phyloP scores from a whole-genome alignment of 75 land plant species.

The Sequoiadendron giganteum region DNA sequence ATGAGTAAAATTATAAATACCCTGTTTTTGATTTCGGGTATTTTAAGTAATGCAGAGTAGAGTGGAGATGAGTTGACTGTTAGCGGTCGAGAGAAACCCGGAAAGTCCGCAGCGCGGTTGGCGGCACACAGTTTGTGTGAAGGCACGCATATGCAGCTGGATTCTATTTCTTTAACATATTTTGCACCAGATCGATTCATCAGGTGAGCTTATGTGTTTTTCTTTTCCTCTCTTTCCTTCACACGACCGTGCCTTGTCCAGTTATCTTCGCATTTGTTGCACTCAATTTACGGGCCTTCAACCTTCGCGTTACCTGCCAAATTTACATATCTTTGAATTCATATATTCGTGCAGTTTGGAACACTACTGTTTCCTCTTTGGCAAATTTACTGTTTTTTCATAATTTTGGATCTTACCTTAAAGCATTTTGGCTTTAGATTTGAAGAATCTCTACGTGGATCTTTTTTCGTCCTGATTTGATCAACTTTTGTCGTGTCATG shows the following conservation, averaged over 20 bases:
- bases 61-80: constrained; percentile 2
- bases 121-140: constrained; percentile 1
- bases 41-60: neutral
- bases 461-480: neutral
- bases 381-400: neutral
- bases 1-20: too few species aligned
- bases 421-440: neutral
- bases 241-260: neutral
- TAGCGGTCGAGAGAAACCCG: constrained; percentile 8
- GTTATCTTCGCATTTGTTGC: neutral
- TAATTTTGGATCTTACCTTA: neutral
- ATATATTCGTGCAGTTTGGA: neutral
- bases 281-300: neutral
- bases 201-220: neutral
- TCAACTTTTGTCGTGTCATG: neutral
- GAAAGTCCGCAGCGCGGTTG: neutral
- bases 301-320: neutral
- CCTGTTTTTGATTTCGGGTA: too few species aligned
- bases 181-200: neutral
- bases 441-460: neutral
- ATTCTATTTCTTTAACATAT: neutral
- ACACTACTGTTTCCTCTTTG: neutral
- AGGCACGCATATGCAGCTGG: neutral
- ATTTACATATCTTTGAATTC: neutral
- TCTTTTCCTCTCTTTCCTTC: neutral